Evolutionary conservation across 177 flowering plant species (phyloP).

Genomic region (Vitis hybrid): DNA sequence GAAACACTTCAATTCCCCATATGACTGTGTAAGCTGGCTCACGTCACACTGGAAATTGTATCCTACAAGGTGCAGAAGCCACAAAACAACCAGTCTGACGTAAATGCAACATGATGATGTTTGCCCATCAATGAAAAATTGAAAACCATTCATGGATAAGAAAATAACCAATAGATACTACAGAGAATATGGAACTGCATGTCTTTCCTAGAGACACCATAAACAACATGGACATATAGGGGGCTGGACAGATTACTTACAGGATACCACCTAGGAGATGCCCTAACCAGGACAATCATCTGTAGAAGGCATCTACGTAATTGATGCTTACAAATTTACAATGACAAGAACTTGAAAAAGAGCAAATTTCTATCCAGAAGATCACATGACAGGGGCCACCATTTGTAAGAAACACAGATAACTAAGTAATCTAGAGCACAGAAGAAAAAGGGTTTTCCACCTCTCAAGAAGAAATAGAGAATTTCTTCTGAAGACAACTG

Average conservation of each 20-base stretch:
- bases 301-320: too few species aligned
- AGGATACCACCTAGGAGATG: not conserved
- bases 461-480: not conserved
- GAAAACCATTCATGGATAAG: not conserved
- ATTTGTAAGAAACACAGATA: too few species aligned
- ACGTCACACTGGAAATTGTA: conserved; percentile 86
- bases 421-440: not conserved
- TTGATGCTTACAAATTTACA: too few species aligned
- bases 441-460: not conserved
- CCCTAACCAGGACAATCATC: not conserved
- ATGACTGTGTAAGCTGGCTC: conserved; percentile 70
- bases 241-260: not conserved
- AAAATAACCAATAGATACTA: not conserved
- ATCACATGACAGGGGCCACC: too few species aligned
- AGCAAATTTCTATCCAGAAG: too few species aligned
- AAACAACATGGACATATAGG: not conserved
- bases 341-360: too few species aligned
- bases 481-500: not conserved
- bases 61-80: conserved; percentile 45
- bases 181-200: not conserved
- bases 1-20: conserved; percentile 74
- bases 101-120: not conserved
- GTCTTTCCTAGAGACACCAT: not conserved
- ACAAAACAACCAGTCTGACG: conserved; percentile 9
- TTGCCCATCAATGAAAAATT: too few species aligned